These are phyloP conservation scores for Plasmodium knowlesi DNA, from an alignment of 169 alveolate genomes.

Conservation along the genomic window DNA sequence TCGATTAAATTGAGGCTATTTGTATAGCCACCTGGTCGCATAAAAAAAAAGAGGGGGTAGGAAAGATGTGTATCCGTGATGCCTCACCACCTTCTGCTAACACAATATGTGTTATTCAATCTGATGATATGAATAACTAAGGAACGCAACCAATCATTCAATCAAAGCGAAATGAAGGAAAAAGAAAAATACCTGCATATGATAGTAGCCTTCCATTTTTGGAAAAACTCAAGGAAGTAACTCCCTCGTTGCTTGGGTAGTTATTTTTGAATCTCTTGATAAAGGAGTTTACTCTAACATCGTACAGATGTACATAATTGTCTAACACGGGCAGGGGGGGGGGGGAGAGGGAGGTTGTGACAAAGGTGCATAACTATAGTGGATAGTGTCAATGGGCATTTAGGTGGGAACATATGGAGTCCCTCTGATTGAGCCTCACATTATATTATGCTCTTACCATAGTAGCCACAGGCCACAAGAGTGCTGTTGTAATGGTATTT, in stretches of 20 bases:
- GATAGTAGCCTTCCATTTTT: constrained; percentile 57
- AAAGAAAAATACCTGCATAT: constrained; percentile 53
- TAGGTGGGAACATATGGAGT: background rate
- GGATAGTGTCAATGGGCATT: background rate
- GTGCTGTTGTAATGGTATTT: constrained; percentile 69
- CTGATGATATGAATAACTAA: background rate
- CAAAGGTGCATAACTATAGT: background rate
- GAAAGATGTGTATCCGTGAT: background rate
- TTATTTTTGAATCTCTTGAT: constrained; percentile 65
- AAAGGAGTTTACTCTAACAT: constrained; percentile 45
- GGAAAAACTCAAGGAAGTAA: constrained; percentile 69
- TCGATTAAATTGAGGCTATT: constrained; percentile 51
- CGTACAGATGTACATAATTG: constrained; percentile 65
- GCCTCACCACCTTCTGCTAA: no score
- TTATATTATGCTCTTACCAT: constrained; percentile 1
- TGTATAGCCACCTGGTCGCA: constrained; percentile 44
- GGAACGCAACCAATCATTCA: background rate
- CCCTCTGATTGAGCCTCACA: background rate
- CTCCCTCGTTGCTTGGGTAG: constrained; percentile 68
- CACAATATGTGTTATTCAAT: background rate
- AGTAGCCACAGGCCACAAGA: constrained; percentile 60
- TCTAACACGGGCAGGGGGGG: background rate
- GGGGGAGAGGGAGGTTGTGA: background rate
- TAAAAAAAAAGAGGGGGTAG: background rate
- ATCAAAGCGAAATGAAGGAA: background rate